phyloP scores from a whole-genome alignment of 106 monocot species.

The Vanilla planifolia region DNA sequence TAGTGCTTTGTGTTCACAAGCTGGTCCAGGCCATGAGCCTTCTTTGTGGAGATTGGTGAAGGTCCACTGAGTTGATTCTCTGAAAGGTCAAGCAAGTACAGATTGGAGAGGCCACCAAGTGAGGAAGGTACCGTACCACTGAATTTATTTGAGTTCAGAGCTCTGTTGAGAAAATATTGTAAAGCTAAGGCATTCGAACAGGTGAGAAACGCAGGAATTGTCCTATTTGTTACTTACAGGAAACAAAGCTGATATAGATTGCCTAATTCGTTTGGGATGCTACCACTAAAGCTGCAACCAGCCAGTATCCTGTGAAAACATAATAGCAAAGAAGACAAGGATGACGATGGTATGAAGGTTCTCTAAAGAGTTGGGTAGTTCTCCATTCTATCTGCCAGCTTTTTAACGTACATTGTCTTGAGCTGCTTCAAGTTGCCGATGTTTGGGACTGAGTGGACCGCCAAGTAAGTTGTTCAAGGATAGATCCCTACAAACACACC shows the following conservation, averaged over 20 bases:
- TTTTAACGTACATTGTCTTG: slow-evolving; percentile 28
- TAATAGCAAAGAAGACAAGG: background rate
- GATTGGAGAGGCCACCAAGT: slow-evolving; percentile 20
- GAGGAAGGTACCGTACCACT: slow-evolving; percentile 17
- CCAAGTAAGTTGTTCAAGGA: slow-evolving; percentile 40
- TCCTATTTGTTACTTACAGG: slow-evolving; percentile 9
- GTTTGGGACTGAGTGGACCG: slow-evolving; percentile 16
- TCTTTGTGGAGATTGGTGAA: slow-evolving; percentile 41
- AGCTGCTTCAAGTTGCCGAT: slow-evolving; percentile 38
- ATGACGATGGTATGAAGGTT: background rate
- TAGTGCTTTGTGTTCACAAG: slow-evolving; percentile 45
- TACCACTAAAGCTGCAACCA: slow-evolving; percentile 23
- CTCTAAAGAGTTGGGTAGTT: no score
- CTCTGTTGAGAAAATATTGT: background rate
- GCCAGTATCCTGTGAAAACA: slow-evolving; percentile 11
- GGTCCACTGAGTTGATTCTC: slow-evolving; percentile 49
- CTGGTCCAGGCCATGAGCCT: slow-evolving; percentile 36
- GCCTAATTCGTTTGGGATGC: slow-evolving; percentile 23
- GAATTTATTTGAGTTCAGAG: slow-evolving; percentile 22
- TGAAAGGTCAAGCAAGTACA: slow-evolving; percentile 21
- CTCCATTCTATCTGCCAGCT: no score
- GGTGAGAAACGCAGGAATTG: background rate
- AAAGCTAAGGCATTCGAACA: slow-evolving; percentile 3
- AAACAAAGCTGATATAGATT: slow-evolving; percentile 16
- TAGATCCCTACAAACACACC: slow-evolving; percentile 31